These are phyloP conservation scores for Roridomyces roridus DNA, from an alignment of 768 basidiomycete species.

Conservation along the genomic window DNA sequence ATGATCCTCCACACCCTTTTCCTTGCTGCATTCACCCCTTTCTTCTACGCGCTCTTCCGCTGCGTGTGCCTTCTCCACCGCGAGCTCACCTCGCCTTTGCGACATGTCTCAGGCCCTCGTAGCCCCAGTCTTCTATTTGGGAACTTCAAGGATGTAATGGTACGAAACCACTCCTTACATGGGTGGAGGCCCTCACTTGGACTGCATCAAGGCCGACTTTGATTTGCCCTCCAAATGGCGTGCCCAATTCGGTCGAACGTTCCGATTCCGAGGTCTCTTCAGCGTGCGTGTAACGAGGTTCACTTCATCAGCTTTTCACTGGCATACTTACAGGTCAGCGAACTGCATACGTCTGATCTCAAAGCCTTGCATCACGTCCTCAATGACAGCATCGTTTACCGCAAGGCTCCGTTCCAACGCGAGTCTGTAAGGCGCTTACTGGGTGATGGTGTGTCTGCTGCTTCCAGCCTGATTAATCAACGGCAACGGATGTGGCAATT, in stretches of 20 bases:
- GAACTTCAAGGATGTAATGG: no score
- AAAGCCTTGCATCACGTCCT: slow-evolving; percentile 5
- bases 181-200: neutral
- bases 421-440: neutral
- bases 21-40: no score
- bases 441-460: neutral
- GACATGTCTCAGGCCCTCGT: neutral
- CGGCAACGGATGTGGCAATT: no score
- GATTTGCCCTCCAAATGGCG: no score
- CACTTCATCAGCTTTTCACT: no score
- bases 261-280: slow-evolving; percentile 10
- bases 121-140: neutral
- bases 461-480: neutral
- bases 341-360: slow-evolving; percentile 6
- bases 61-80: no score
- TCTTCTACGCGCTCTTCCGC: no score
- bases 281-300: no score
- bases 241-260: neutral
- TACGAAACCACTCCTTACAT: neutral
- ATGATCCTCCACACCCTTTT: no score
- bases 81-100: neutral
- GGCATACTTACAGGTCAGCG: neutral
- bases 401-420: neutral
- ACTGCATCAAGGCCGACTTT: no score
- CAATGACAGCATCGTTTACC: slow-evolving; percentile 2